Conservation (phyloP, 139 green algal species). For the Micractinium sp. region DNA sequence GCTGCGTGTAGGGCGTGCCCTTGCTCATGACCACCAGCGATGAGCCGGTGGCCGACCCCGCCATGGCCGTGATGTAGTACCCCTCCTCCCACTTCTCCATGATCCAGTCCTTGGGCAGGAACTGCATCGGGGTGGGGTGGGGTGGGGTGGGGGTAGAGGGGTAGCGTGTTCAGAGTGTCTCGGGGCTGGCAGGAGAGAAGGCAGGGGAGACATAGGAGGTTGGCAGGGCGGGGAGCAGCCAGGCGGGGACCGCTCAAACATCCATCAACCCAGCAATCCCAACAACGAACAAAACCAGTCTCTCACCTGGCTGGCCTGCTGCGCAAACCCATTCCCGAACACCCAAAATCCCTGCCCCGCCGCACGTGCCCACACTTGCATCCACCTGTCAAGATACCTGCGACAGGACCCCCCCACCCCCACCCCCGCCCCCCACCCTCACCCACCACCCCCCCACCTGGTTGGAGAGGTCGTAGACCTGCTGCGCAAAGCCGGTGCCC, state of each 20-base stretch:
- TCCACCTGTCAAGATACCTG: too few relatives aligned
- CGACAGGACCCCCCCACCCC: background rate
- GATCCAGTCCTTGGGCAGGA: conserved; percentile 99
- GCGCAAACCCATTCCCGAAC: too few relatives aligned
- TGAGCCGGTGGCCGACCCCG: conserved; percentile 78
- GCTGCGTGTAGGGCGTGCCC: conserved; percentile 98
- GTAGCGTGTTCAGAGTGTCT: background rate
- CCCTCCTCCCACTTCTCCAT: conserved; percentile 99
- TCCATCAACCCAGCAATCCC: too few relatives aligned
- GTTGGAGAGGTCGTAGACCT: conserved; percentile 46
- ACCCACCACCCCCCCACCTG: conserved; percentile 52
- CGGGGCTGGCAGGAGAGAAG: background rate
- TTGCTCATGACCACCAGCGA: conserved; percentile 95
- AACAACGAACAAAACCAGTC: background rate
- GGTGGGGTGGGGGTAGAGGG: background rate
- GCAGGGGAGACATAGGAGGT: background rate
- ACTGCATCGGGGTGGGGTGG: conserved; percentile 55
- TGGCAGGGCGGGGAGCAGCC: background rate
- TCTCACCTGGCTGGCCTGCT: background rate
- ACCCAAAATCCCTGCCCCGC: too few relatives aligned
- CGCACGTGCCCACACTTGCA: background rate
- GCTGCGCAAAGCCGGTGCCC: conserved; percentile 91
- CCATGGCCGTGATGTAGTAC: conserved; percentile 99
- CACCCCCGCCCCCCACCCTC: background rate
- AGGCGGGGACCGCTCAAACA: too few relatives aligned